Percentiles rank a stretch among this genome's conserved stretches.
Evolutionary conservation across 2,329 filamentous ascomycete genomes (phyloP).

Genomic region (Ilyonectria destructans): DNA sequence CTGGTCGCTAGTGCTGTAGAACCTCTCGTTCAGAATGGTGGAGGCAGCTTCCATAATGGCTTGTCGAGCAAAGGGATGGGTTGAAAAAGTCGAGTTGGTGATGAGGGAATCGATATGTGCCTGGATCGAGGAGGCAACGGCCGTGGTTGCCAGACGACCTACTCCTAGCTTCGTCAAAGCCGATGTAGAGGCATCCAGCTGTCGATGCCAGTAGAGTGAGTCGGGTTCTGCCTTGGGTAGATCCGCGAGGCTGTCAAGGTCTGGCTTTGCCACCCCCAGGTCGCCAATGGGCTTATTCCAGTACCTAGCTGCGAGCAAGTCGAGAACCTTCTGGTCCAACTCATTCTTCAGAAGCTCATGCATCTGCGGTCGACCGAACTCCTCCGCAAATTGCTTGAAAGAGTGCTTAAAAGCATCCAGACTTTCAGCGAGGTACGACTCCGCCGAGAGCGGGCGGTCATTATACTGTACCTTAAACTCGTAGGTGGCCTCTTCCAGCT

Average conservation of each 20-base stretch:
- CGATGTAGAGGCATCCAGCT: conserved; percentile 92
- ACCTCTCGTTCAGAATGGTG: conserved; percentile 91
- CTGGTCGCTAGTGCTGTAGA: conserved; percentile 97
- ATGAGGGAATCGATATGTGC: conserved; percentile 86
- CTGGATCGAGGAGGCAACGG: conserved; percentile 91
- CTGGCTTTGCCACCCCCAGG: conserved; percentile 76
- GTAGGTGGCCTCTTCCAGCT: conserved; percentile 96
- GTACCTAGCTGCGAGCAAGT: conserved; percentile 92
- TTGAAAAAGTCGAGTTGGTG: conserved; percentile 85
- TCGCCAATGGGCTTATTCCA: conserved; percentile 98
- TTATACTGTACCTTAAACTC: conserved; percentile 99
- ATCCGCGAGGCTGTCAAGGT: conserved; percentile 81
- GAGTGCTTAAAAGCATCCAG: conserved; percentile 97
- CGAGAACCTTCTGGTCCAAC: conserved; percentile 94
- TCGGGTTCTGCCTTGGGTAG: conserved; percentile 89
- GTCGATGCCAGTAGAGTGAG: conserved; percentile 92
- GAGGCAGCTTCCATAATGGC: conserved; percentile 94
- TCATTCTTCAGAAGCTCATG: conserved; percentile 91
- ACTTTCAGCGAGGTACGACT: conserved; percentile 96
- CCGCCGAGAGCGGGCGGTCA: conserved; percentile 92
- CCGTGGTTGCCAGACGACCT: conserved; percentile 91
- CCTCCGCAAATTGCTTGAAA: conserved; percentile 93
- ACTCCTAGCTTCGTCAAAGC: conserved; percentile 95
- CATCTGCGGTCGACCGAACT: conserved; percentile 92
- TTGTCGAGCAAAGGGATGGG: conserved; percentile 92